Percentiles rank a stretch among this genome's conserved stretches.
Conservation (phyloP, 192 early-diverging fungal genomes). For the Backusella psychrophila region DNA sequence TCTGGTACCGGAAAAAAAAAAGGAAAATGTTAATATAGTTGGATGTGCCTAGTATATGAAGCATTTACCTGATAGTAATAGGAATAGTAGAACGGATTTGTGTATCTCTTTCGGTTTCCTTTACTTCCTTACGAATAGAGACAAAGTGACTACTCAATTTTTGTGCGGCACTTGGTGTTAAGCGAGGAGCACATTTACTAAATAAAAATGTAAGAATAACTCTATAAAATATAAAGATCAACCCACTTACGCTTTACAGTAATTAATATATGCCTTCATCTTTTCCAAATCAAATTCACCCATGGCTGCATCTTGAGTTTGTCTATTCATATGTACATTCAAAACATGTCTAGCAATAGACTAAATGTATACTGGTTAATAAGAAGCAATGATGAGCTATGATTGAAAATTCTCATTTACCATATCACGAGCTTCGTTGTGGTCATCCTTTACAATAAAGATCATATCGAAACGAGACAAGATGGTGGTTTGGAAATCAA, state of each 20-base stretch:
- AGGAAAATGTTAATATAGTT: no score
- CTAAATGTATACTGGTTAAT: conserved; percentile 35
- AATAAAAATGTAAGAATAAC: conserved; percentile 3
- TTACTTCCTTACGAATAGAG: conserved; percentile 81
- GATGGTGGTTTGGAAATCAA: conserved; percentile 99
- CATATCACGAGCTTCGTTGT: conserved; percentile 88
- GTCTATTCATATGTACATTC: conserved; percentile 86
- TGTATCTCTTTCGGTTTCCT: conserved; percentile 70
- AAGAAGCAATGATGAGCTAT: not conserved
- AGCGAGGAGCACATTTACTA: conserved; percentile 92
- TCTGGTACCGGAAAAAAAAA: conserved; percentile 34
- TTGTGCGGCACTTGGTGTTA: conserved; percentile 85
- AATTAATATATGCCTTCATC: conserved; percentile 95
- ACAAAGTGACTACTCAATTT: conserved; percentile 95
- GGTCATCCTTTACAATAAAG: conserved; percentile 98
- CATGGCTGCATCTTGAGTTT: conserved; percentile 58
- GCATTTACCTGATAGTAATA: conserved; percentile 82
- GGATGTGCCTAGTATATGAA: no score
- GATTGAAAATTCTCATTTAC: conserved; percentile 28
- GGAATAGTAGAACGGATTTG: conserved; percentile 83
- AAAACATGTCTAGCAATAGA: conserved; percentile 96
- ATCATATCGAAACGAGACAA: conserved; percentile 99
- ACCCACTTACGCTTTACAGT: conserved; percentile 74
- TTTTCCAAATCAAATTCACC: conserved; percentile 90
- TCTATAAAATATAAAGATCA: not conserved